These are phyloP conservation scores for Endocalyx cinctus DNA, from an alignment of 2,329 filamentous ascomycete genomes.

Conservation along the genomic window DNA sequence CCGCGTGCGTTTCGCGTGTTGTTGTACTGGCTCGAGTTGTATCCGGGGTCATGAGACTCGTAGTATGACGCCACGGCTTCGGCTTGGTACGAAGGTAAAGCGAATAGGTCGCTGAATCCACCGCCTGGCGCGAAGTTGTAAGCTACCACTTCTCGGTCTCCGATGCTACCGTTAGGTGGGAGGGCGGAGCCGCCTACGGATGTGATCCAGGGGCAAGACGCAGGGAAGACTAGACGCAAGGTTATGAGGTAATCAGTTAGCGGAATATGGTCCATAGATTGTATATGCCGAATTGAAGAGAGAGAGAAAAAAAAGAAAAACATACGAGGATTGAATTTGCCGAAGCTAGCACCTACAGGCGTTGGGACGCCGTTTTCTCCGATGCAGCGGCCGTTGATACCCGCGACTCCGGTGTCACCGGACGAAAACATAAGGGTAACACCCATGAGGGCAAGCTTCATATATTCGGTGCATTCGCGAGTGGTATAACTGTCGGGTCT, in stretches of 20 bases:
- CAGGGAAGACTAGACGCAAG: constrained; percentile 3
- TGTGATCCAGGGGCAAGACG: constrained; percentile 6
- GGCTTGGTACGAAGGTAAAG: constrained; percentile 19
- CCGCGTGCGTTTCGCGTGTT: constrained; percentile 15
- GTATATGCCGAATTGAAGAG: too few species aligned
- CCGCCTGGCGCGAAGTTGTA: constrained; percentile 5
- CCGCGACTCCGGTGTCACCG: constrained; percentile 8
- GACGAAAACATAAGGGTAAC: constrained; percentile 7
- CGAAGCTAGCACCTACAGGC: background rate
- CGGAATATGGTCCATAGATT: too few species aligned
- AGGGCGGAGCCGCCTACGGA: constrained; percentile 5
- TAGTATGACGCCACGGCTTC: constrained; percentile 19
- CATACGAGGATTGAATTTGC: constrained; percentile 1
- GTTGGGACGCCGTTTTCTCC: constrained; percentile 1
- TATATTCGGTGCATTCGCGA: constrained; percentile 44
- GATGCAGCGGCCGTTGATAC: constrained; percentile 1
- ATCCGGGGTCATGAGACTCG: constrained; percentile 14
- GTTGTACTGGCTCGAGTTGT: constrained; percentile 14
- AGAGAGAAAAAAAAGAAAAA: background rate
- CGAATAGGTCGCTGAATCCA: constrained; percentile 19
- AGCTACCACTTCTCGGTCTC: constrained; percentile 2
- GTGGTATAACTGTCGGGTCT: constrained; percentile 41
- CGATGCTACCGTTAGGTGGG: constrained; percentile 2
- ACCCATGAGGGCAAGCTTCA: constrained; percentile 8
- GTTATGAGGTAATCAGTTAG: too few species aligned